Evolutionary conservation across 1,284 basidiomycete species (phyloP).

Genomic region (Apiotrichum domesticum): DNA sequence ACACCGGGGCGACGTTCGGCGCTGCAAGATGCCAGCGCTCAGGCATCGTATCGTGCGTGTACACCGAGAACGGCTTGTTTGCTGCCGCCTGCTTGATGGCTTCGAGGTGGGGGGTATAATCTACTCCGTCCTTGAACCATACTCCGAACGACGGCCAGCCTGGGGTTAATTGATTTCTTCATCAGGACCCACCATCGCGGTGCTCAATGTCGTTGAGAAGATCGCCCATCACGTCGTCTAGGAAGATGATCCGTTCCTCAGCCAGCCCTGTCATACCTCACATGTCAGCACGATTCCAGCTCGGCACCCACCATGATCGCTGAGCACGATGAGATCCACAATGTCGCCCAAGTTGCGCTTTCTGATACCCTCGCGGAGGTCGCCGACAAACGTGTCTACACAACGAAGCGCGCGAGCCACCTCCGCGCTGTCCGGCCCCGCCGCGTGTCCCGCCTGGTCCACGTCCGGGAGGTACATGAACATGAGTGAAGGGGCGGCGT

Average conservation of each 20-base stretch:
- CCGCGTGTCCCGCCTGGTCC: conserved; percentile 58
- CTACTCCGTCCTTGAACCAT: conserved; percentile 61
- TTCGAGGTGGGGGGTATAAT: conserved; percentile 50
- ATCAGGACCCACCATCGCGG: conserved; percentile 53
- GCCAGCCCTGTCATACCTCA: conserved; percentile 75
- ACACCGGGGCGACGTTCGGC: conserved; percentile 77
- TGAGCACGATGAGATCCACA: conserved; percentile 82
- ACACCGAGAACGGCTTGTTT: conserved; percentile 65
- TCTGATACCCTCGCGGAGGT: conserved; percentile 59
- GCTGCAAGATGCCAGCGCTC: conserved; percentile 66
- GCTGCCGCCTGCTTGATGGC: conserved; percentile 53
- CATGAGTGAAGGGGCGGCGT: conserved; percentile 67
- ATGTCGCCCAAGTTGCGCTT: conserved; percentile 72
- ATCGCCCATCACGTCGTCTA: conserved; percentile 78
- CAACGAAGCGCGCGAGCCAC: conserved; percentile 63
- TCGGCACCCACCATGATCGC: conserved; percentile 62
- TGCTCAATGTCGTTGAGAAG: conserved; percentile 60
- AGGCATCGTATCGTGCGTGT: conserved; percentile 74
- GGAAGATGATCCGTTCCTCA: conserved; percentile 64
- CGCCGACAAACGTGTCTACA: conserved; percentile 69
- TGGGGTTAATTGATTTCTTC: conserved; percentile 20
- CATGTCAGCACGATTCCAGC: not conserved
- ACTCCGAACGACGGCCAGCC: conserved; percentile 82
- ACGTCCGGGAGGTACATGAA: conserved; percentile 55
- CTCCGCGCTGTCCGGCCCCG: conserved; percentile 64